These are phyloP conservation scores for Ulota crispa DNA, from an alignment of 225 moss, liverwort and hornwort genomes.

Conservation along the genomic window DNA sequence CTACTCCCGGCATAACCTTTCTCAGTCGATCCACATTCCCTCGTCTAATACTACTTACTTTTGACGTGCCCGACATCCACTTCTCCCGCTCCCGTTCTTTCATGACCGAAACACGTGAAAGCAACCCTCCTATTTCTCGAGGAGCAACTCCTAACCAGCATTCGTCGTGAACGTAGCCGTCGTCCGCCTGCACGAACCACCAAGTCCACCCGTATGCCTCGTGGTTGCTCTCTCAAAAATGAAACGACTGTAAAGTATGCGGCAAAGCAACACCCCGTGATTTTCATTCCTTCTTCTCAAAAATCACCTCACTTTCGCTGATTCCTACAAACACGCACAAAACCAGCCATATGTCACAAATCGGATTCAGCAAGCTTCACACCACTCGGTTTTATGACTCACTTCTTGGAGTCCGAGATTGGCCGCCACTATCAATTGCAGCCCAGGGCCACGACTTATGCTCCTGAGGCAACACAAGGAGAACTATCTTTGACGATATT, in stretches of 20 bases:
- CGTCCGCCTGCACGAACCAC: conserved; percentile 5
- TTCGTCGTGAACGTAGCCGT: background rate
- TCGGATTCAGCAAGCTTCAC: background rate
- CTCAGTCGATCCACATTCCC: background rate
- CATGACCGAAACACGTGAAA: background rate
- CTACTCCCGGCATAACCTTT: conserved; percentile 9
- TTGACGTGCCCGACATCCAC: conserved; percentile 5
- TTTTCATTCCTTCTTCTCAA: conserved; percentile 12
- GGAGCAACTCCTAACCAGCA: conserved; percentile 13
- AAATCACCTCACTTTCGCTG: conserved; percentile 17
- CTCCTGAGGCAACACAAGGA: background rate
- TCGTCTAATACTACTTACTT: background rate
- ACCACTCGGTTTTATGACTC: background rate
- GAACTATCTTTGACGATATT: too few species aligned
- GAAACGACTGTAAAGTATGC: conserved; percentile 28
- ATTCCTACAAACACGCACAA: conserved; percentile 26
- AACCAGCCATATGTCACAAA: background rate
- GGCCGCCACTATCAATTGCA: background rate
- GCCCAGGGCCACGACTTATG: background rate
- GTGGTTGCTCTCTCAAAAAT: conserved; percentile 13
- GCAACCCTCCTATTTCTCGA: background rate
- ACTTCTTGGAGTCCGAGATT: background rate
- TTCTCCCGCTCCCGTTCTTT: background rate
- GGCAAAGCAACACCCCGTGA: conserved; percentile 17
- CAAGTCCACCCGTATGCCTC: conserved; percentile 12